Evolutionary conservation across 305 asterid genomes (phyloP).

Genomic region (Solanum hybrid): DNA sequence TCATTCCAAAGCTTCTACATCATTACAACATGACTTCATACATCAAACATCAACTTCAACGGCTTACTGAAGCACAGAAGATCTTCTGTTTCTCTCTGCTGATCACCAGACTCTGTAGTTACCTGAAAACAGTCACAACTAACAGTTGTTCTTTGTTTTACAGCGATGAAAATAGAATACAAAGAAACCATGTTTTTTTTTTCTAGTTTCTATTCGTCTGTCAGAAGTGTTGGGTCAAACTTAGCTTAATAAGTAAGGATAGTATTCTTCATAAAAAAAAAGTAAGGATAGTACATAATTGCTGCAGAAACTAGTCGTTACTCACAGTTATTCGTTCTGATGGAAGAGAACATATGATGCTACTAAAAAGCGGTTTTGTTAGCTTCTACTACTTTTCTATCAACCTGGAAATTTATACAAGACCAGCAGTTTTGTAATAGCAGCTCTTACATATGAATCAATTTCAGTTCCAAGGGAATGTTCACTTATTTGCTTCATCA

Average conservation of each 20-base stretch:
- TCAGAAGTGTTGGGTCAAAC: not conserved
- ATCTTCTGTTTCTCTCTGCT: not conserved
- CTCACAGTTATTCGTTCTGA: not conserved
- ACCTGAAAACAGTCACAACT: not conserved
- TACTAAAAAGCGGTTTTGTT: not conserved
- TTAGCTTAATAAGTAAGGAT: not conserved
- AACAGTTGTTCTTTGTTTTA: not conserved
- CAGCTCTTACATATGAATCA: not conserved
- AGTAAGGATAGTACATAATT: not conserved
- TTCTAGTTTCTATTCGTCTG: not conserved
- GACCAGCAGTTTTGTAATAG: not conserved
- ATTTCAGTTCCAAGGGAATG: not conserved
- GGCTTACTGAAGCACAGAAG: not conserved
- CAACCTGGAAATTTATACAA: not conserved
- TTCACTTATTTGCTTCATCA: not conserved
- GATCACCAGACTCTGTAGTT: not conserved
- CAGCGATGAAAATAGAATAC: not conserved
- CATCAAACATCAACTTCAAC: not conserved
- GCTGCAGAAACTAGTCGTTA: not conserved
- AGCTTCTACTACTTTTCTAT: not conserved
- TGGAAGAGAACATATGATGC: not conserved
- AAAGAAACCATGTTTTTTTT: not conserved
- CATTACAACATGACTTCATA: not conserved
- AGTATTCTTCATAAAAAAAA: not conserved
- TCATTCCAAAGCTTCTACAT: not conserved